These are phyloP conservation scores for Amanita pallidorosea DNA, from an alignment of 768 basidiomycete genomes.

Conservation along the genomic window DNA sequence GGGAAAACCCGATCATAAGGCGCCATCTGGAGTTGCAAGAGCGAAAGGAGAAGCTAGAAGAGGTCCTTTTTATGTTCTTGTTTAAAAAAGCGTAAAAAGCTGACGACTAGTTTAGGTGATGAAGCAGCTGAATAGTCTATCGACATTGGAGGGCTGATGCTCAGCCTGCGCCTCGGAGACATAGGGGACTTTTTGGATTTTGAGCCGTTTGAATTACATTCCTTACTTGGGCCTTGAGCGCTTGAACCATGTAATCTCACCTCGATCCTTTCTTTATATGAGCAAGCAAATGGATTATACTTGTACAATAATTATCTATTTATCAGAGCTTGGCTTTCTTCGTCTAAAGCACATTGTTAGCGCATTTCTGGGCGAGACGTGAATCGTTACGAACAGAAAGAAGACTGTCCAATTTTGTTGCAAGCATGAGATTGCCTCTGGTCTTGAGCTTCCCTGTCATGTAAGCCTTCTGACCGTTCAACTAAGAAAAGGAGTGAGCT, in stretches of 20 bases:
- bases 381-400: conserved; percentile 48
- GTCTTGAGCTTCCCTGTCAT: conserved; percentile 94
- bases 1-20: conserved; percentile 87
- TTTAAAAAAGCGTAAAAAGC: not conserved
- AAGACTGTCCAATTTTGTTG: conserved; percentile 79
- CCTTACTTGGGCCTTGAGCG: no score
- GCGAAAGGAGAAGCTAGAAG: conserved; percentile 94
- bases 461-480: conserved; percentile 91
- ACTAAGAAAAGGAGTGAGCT: conserved; percentile 23
- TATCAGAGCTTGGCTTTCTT: conserved; percentile 36
- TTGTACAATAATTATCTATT: not conserved
- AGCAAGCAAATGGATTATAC: no score
- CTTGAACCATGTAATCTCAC: not conserved
- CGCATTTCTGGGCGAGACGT: not conserved
- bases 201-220: conserved; percentile 15
- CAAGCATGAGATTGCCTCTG: conserved; percentile 88
- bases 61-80: conserved; percentile 34
- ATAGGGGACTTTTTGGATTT: conserved; percentile 76
- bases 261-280: not conserved
- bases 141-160: conserved; percentile 80
- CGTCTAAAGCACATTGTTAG: conserved; percentile 14
- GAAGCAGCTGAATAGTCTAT: conserved; percentile 89
- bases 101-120: conserved; percentile 50
- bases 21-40: conserved; percentile 91
- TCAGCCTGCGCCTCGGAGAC: conserved; percentile 60